Evolutionary conservation across 176 grass and related monocot species (phyloP).

Genomic region (Ananas comosus): DNA sequence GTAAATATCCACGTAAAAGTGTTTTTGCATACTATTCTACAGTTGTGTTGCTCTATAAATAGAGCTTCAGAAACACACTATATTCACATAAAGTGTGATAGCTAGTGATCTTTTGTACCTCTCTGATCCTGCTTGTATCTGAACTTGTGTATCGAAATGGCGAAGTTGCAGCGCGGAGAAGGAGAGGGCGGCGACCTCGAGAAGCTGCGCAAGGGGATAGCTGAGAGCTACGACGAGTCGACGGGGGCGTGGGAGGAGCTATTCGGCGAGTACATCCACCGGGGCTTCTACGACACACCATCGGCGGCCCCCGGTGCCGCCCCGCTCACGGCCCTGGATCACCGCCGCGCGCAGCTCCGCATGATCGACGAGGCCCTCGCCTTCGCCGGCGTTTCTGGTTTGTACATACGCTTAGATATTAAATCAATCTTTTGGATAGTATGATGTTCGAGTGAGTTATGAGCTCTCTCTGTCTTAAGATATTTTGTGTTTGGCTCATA

Average conservation of each 20-base stretch:
- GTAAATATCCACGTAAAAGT: too few relatives aligned
- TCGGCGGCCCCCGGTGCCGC: conserved; percentile 12
- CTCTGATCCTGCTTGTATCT: too few relatives aligned
- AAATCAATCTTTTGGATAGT: too few relatives aligned
- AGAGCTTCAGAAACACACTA: too few relatives aligned
- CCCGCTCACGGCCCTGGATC: conserved; percentile 62
- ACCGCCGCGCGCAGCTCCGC: conserved; percentile 70
- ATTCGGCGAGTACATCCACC: conserved; percentile 98
- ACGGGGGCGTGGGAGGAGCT: conserved; percentile 71
- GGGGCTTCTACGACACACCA: conserved; percentile 59
- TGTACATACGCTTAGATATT: too few relatives aligned
- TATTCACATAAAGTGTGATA: too few relatives aligned
- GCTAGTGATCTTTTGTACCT: too few relatives aligned
- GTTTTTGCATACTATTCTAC: too few relatives aligned
- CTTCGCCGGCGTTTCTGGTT: conserved; percentile 67
- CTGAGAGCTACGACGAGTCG: conserved; percentile 91
- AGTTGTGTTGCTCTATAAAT: too few relatives aligned
- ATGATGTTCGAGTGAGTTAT: too few relatives aligned
- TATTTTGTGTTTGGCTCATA: too few relatives aligned
- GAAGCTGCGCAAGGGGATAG: conserved; percentile 81
- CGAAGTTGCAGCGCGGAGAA: background rate
- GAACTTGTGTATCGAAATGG: background rate
- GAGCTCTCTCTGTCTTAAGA: too few relatives aligned
- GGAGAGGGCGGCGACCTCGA: conserved; percentile 14
- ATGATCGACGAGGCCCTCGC: conserved; percentile 88